Conservation (phyloP, 768 basidiomycete species). For the Heimioporus sp. region DNA sequence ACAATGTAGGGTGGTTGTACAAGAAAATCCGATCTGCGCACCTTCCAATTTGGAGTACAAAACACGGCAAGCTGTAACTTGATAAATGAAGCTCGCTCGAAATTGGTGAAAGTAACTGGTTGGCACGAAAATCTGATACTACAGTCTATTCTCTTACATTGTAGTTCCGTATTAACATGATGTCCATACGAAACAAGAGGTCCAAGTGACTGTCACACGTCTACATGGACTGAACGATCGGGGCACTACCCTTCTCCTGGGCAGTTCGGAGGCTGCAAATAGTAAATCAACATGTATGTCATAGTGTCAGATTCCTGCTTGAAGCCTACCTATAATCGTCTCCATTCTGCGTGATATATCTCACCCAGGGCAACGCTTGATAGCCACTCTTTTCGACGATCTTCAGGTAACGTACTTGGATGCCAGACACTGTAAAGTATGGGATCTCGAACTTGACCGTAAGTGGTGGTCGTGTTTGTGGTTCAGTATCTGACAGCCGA, state of each 20-base stretch:
- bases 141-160: background rate
- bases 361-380: constrained; percentile 93
- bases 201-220: background rate
- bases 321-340: constrained; percentile 79
- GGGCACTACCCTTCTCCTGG: constrained; percentile 68
- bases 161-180: background rate
- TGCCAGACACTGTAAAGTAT: constrained; percentile 96
- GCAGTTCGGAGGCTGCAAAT: constrained; percentile 63
- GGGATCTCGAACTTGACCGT: constrained; percentile 98
- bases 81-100: too few species aligned
- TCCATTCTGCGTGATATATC: constrained; percentile 90
- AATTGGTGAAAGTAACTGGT: too few species aligned
- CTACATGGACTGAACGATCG: constrained; percentile 42
- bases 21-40: too few species aligned
- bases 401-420: constrained; percentile 97
- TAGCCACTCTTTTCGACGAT: constrained; percentile 99
- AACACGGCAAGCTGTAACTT: too few species aligned
- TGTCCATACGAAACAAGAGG: background rate
- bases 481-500: constrained; percentile 60
- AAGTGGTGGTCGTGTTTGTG: constrained; percentile 81
- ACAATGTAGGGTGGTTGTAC: too few species aligned
- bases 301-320: too few species aligned
- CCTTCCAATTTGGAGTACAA: too few species aligned
- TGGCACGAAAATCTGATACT: too few species aligned
- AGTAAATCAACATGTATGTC: background rate